Conservation (phyloP, 2,329 filamentous ascomycete genomes). For the Aureobasidium sp. region DNA sequence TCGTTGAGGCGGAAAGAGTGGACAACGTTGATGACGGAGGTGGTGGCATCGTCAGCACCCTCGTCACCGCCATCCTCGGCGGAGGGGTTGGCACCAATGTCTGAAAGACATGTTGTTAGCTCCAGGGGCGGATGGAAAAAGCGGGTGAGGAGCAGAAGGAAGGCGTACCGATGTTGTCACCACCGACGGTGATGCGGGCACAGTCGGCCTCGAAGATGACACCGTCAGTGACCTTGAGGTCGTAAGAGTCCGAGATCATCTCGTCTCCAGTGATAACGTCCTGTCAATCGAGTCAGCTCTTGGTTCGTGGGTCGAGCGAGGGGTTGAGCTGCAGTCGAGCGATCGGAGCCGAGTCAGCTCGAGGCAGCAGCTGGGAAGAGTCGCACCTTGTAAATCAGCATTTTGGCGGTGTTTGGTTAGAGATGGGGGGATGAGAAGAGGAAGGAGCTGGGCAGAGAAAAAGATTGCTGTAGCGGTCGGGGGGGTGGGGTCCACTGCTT, state of each 20-base stretch:
- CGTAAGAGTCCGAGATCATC: conserved; percentile 92
- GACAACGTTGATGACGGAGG: conserved; percentile 87
- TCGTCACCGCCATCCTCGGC: conserved; percentile 78
- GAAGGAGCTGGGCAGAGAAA: conserved; percentile 2
- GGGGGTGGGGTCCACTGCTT: conserved; percentile 10
- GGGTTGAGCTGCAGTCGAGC: conserved; percentile 3
- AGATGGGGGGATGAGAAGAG: conserved; percentile 12
- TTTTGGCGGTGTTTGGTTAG: conserved; percentile 31
- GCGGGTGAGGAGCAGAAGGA: background rate
- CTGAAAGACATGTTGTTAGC: conserved; percentile 37
- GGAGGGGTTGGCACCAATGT: conserved; percentile 93
- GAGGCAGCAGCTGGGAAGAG: conserved; percentile 19
- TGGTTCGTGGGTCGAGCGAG: conserved; percentile 18
- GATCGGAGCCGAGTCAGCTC: conserved; percentile 4
- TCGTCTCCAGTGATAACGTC: conserved; percentile 87
- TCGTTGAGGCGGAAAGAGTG: conserved; percentile 82
- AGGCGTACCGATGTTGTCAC: conserved; percentile 59
- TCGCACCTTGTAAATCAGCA: conserved; percentile 54
- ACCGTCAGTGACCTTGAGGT: conserved; percentile 71
- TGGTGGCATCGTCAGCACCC: conserved; percentile 58
- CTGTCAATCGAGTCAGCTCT: conserved; percentile 42
- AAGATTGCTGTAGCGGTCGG: conserved; percentile 2
- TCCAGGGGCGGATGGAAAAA: background rate
- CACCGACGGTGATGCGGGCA: conserved; percentile 75
- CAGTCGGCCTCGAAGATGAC: conserved; percentile 88